A percentile compares a stretch with the other conserved stretches of the same genome.
phyloP scores from a whole-genome alignment of 1,139 yeast genomes.

The Kodamaea derodonti region DNA sequence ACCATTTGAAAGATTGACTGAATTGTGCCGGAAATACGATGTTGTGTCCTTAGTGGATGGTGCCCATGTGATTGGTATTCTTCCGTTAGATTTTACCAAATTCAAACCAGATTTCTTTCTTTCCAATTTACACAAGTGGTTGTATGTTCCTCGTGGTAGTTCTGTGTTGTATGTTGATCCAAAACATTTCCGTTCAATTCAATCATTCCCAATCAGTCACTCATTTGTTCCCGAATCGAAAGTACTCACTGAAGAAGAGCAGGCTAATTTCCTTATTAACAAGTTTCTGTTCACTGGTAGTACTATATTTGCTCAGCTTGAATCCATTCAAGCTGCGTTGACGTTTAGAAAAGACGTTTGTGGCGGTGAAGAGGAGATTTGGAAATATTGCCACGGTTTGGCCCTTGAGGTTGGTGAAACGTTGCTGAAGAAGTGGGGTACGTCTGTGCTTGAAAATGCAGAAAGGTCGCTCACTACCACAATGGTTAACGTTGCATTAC shows the following conservation, averaged over 20 bases:
- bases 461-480: constrained; percentile 30
- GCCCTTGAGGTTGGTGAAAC: constrained; percentile 40
- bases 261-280: constrained; percentile 30
- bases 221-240: constrained; percentile 26
- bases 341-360: constrained; percentile 51
- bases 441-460: constrained; percentile 28
- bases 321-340: constrained; percentile 36
- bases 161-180: constrained; percentile 59
- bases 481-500: constrained; percentile 47
- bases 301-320: constrained; percentile 24
- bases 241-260: constrained; percentile 16
- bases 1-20: constrained; percentile 51
- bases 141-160: constrained; percentile 53
- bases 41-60: constrained; percentile 65
- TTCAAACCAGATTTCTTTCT: constrained; percentile 60
- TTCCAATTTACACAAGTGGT: constrained; percentile 71
- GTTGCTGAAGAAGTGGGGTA: constrained; percentile 36
- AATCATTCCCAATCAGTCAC: constrained; percentile 58
- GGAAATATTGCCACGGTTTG: constrained; percentile 43
- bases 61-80: constrained; percentile 64
- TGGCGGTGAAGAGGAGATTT: constrained; percentile 59
- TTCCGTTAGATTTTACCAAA: constrained; percentile 41
- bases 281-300: constrained; percentile 41
- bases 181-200: constrained; percentile 46
- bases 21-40: constrained; percentile 43